phyloP scores from a whole-genome alignment of 805 yeast genomes.

The Pichia cephalocereana region DNA sequence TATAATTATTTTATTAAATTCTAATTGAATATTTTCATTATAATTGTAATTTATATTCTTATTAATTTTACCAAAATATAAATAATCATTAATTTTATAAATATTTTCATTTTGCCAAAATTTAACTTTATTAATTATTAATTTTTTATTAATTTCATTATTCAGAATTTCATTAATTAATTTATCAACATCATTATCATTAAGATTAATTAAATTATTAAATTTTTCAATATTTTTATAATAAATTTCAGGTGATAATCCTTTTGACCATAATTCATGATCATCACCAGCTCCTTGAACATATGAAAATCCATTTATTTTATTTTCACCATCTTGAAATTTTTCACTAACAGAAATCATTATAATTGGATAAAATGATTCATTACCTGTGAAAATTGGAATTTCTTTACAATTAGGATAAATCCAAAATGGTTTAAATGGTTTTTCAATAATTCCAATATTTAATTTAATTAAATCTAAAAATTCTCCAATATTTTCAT shows the following conservation, averaged over 20 bases:
- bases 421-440: conserved; percentile 48
- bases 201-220: conserved; percentile 11
- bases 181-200: conserved; percentile 17
- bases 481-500: not conserved
- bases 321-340: conserved; percentile 49
- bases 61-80: conserved; percentile 19
- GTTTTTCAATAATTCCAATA: too few species aligned
- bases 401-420: conserved; percentile 39
- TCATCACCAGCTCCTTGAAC: conserved; percentile 95
- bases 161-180: conserved; percentile 17
- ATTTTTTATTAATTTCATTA: not conserved
- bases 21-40: not conserved
- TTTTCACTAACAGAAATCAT: conserved; percentile 54
- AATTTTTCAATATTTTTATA: conserved; percentile 38
- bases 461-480: conserved; percentile 8
- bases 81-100: conserved; percentile 7
- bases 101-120: conserved; percentile 2
- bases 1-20: conserved; percentile 22
- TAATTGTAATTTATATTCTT: not conserved
- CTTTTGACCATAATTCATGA: conserved; percentile 75
- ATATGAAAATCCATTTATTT: conserved; percentile 43
- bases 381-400: not conserved
- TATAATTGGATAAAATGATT: conserved; percentile 31
- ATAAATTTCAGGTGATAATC: conserved; percentile 42
- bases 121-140: not conserved